Evolutionary conservation across 495 filamentous ascomycete genomes (phyloP), one percentile per base, ranked within the genome.

Genomic region (Alectoria sarmentosa): DNA sequence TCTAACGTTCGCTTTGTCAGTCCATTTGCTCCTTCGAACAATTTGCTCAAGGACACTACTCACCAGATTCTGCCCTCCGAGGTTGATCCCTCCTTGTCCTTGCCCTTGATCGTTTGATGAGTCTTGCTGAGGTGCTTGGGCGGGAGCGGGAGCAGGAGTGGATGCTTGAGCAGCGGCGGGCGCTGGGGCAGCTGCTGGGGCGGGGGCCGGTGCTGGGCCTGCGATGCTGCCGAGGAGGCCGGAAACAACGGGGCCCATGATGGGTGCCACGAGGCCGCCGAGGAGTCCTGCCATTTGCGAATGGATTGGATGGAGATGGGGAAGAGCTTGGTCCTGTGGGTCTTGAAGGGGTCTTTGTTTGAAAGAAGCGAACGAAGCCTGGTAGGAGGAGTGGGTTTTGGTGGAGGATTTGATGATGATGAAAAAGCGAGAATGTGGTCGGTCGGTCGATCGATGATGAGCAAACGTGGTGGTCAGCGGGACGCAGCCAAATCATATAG

Each of bases 261-360:
- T 41, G 37, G 56, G 30, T 11, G 57, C 34, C 5, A 61, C 10
- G 26, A 65, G 17, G 44, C 64, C 64, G 30, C 13, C 44, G 8
- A 65, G 32, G 21, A 65, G 41, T 49, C 57, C 64, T 61, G 64
- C 64, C 64, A 65, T 65, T n/a, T 60, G 44, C 44, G 10, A 49
- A 26, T 63, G 23, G 14, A 21, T 23, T 32, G 58, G 2, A 19
- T 55, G 6, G 38, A 2, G 44, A 38, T 44, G 42, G 6, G 10
- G 21, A n/a, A 26, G 11, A 49, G 46, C 13, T 10, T 23, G 21
- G 44, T 23, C n/a, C 4, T 23, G n/a, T 49, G 46, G 15, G 46
- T 49, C 46, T 49, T 26, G 46, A 23, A 44, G 42, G 19, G 17
- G 8, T n/a, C n/a, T n/a, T n/a, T n/a, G n/a, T 21, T 44, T 44